Evolutionary conservation across 768 basidiomycete genomes (phyloP).

Genomic region (Hydnomerulius pinastri): DNA sequence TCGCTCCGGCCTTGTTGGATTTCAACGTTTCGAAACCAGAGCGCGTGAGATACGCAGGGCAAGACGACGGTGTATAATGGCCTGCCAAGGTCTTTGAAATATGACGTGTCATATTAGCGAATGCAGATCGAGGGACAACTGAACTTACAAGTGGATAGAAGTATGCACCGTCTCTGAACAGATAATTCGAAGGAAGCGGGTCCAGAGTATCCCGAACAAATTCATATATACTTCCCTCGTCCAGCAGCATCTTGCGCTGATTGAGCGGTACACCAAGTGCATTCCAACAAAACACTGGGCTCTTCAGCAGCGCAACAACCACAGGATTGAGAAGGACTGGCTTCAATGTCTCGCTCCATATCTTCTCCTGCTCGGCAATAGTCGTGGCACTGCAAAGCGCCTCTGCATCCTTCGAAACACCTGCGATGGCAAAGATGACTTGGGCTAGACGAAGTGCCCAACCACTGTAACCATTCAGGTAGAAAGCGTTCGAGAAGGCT

Average conservation of each 20-base stretch:
- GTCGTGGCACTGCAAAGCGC: slow-evolving; percentile 56
- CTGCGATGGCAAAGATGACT: slow-evolving; percentile 58
- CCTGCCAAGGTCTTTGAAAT: slow-evolving; percentile 43
- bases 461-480: slow-evolving; percentile 66
- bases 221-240: slow-evolving; percentile 50
- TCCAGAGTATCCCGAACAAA: slow-evolving; percentile 56
- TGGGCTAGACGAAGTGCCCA: slow-evolving; percentile 65
- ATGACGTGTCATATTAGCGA: slow-evolving; percentile 1
- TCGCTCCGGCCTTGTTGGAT: slow-evolving; percentile 42
- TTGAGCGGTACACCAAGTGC: slow-evolving; percentile 76
- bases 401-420: slow-evolving; percentile 56
- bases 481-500: slow-evolving; percentile 56
- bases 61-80: slow-evolving; percentile 57
- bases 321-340: slow-evolving; percentile 62
- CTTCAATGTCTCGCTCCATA: slow-evolving; percentile 61
- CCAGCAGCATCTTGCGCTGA: slow-evolving; percentile 61
- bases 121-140: not conserved
- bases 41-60: slow-evolving; percentile 65
- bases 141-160: slow-evolving; percentile 58
- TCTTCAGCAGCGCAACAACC: slow-evolving; percentile 51
- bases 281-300: slow-evolving; percentile 65
- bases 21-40: slow-evolving; percentile 59
- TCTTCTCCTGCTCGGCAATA: slow-evolving; percentile 54
- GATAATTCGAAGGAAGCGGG: slow-evolving; percentile 45
- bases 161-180: slow-evolving; percentile 65